These are phyloP conservation scores for Manihot esculenta DNA, from an alignment of 441 rosid species.

Conservation along the genomic window DNA sequence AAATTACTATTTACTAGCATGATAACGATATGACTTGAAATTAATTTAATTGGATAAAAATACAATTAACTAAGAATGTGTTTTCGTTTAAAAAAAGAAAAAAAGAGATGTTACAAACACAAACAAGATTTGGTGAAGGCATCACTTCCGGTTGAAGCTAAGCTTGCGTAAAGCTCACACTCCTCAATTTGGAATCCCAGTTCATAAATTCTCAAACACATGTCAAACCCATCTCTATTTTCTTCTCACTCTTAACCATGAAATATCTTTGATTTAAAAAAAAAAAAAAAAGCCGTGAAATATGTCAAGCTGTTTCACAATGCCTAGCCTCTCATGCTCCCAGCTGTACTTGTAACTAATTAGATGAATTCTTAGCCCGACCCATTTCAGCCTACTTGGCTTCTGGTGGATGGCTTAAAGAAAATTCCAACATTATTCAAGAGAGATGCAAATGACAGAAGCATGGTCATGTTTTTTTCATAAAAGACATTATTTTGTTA, in stretches of 20 bases:
- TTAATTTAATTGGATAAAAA: no score
- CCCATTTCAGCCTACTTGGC: slow-evolving; percentile 16
- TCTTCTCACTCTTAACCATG: background rate
- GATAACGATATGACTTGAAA: no score
- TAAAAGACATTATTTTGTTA: slow-evolving; percentile 3
- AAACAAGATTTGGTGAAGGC: slow-evolving; percentile 19
- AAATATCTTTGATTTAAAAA: no score
- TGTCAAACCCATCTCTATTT: background rate
- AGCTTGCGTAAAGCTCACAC: background rate
- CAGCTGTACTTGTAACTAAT: slow-evolving; percentile 13
- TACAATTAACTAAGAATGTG: no score
- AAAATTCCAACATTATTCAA: slow-evolving; percentile 6
- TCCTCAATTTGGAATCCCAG: slow-evolving; percentile 12
- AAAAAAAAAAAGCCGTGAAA: no score
- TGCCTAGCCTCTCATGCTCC: background rate
- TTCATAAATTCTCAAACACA: background rate
- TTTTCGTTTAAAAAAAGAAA: no score
- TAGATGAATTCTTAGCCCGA: slow-evolving; percentile 19
- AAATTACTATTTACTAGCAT: no score
- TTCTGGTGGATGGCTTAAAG: slow-evolving; percentile 15
- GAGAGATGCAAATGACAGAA: background rate
- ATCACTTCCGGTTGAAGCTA: slow-evolving; percentile 27
- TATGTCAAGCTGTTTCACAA: background rate
- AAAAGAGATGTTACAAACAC: no score
- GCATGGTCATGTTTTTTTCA: background rate